Evolutionary conservation across 768 basidiomycete species (phyloP), one percentile per base, ranked within the genome.

Genomic region (Trametes cingulata): DNA sequence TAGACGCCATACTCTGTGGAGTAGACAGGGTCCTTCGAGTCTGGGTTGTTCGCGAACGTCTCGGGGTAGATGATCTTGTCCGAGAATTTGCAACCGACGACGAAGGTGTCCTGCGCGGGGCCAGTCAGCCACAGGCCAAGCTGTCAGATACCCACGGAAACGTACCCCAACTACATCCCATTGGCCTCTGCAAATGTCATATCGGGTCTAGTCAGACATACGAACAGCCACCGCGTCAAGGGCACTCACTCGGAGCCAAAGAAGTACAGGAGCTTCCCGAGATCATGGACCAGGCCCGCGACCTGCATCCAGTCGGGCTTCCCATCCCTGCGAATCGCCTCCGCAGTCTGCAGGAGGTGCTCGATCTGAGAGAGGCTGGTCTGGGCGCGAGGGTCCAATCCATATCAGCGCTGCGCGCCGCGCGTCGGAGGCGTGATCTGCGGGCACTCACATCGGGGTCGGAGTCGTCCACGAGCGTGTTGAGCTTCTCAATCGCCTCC

Each of bases 291-390:
- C 19, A 95, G 82, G 3, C 93, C 93, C 29, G 90, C 84, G 56
- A 93, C 81, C 77, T 93, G 91, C 91, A 93, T 93, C 91, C 91
- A 93, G 63, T 94, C 91, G 0, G 91, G 92, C 69, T 91, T 91
- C 0, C 90, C 91, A 62, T 93, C 92, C 22, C 82, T 78, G 45
- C 92, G 82, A 64, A 94, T 93, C 12, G 92, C 91, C 68, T 94
- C 92, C n/a, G 92, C 92, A 0, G 92, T 94, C 69, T 95, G 94
- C 1, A 95, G 80, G 3, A 95, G 80, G 70, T 96, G 94, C 66
- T 94, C 91, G 33, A 96, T 94, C 75, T 96, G 93, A 36, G 91
- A 86, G 27, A 91, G 73, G 63, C 76, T 79, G 1, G 90, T 90
- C 90, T 91, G 69, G 8, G 65, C 49, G 52, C 19, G 35, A 51